A percentile compares a stretch with the other conserved stretches of the same genome.
These are phyloP conservation scores for Ophiocordyceps camponoti-leonardi DNA, from an alignment of 2,329 filamentous ascomycete species.

Conservation along the genomic window DNA sequence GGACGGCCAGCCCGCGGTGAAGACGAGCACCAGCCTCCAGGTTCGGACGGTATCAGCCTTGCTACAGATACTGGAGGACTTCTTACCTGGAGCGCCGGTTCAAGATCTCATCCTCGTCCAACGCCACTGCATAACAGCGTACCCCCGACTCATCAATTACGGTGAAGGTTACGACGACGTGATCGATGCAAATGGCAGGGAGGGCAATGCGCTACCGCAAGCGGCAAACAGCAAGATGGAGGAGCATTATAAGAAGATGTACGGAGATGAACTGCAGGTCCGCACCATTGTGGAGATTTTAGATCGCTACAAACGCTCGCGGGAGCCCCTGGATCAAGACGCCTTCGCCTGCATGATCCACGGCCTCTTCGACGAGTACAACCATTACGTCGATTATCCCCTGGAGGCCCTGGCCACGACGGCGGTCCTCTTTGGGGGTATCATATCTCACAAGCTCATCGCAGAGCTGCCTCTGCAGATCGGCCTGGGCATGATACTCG, in stretches of 20 bases:
- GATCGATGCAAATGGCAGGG: slow-evolving; percentile 68
- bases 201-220: slow-evolving; percentile 63
- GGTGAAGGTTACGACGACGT: slow-evolving; percentile 84
- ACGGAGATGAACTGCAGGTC: slow-evolving; percentile 76
- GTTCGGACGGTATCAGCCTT: slow-evolving; percentile 74
- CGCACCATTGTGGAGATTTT: slow-evolving; percentile 72
- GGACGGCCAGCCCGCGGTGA: slow-evolving; percentile 36
- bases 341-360: slow-evolving; percentile 98
- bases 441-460: slow-evolving; percentile 86
- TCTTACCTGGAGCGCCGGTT: slow-evolving; percentile 37
- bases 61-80: slow-evolving; percentile 63
- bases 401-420: slow-evolving; percentile 92
- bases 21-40: slow-evolving; percentile 57
- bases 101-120: slow-evolving; percentile 66
- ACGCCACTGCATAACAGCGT: slow-evolving; percentile 76
- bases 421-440: slow-evolving; percentile 87
- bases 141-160: slow-evolving; percentile 91
- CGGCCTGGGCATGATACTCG: slow-evolving; percentile 93
- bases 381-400: slow-evolving; percentile 88
- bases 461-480: slow-evolving; percentile 82
- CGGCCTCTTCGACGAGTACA: slow-evolving; percentile 91
- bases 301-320: slow-evolving; percentile 74
- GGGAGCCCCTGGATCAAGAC: slow-evolving; percentile 72
- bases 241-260: slow-evolving; percentile 96
- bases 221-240: slow-evolving; percentile 86